These are phyloP conservation scores for Syzygium malaccense DNA, from an alignment of 441 rosid genomes.

Conservation along the genomic window DNA sequence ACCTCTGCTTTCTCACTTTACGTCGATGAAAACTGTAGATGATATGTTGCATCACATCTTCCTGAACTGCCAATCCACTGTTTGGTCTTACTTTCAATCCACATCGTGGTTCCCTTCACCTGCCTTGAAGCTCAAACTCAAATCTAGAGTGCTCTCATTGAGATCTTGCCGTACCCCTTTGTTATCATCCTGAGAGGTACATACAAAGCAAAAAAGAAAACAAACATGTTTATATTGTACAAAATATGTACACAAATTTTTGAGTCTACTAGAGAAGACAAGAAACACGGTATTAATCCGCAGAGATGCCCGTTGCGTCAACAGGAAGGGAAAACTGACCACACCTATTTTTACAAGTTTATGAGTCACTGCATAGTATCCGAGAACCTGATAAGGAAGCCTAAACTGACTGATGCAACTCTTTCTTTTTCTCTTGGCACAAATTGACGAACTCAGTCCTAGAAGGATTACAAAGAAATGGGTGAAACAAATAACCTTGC, in stretches of 20 bases:
- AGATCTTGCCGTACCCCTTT: conserved; percentile 73
- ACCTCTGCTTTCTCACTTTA: not conserved
- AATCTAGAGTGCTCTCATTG: conserved; percentile 74
- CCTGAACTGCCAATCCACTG: conserved; percentile 18
- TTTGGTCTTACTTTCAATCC: conserved; percentile 20
- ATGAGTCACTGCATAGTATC: not conserved
- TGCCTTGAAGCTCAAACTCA: conserved; percentile 58
- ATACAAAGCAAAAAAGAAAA: not conserved
- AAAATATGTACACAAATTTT: not conserved
- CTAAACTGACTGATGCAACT: not conserved
- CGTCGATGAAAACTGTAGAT: not conserved
- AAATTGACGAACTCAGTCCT: not conserved
- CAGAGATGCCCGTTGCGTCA: not conserved
- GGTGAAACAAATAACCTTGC: not conserved
- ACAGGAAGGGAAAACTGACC: not conserved
- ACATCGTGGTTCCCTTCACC: conserved; percentile 24
- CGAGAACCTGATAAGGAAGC: not conserved
- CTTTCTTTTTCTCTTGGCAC: not conserved
- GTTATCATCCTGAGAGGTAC: conserved; percentile 37
- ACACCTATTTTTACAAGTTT: not conserved
- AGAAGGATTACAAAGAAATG: not conserved
- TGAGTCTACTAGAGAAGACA: not conserved
- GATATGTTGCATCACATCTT: not conserved
- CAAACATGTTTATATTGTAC: not conserved
- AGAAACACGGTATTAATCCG: not conserved